Evolutionary conservation across 352 stramenopile species (phyloP), one percentile per base, ranked within the genome.

Genomic region (Pythium dissimile): DNA sequence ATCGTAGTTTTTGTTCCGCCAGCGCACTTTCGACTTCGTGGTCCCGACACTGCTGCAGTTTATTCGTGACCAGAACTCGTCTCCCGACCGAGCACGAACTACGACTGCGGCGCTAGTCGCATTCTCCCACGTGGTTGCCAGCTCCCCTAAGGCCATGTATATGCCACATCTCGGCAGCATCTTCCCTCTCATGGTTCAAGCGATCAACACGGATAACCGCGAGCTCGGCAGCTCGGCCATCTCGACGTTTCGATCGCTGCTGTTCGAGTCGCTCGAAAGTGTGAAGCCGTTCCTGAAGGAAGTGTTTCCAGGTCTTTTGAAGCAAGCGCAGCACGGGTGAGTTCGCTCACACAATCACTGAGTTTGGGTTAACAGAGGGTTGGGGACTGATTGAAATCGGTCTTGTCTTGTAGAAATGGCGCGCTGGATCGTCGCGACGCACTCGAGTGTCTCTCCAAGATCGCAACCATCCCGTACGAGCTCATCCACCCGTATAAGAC

Each of bases 401-500:
- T 31, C 5, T 49, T 16, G 15, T 42, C 20, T 48, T 28, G n/a
- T 53, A 92, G 82, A 12, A 52, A 62, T 43, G 71, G 68, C 9
- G 85, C 76, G 21, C 72, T 89, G 54, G 81, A 92, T 47, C 81
- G 85, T 43, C 67, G 84, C 60, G 79, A 80, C 28, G 83, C 85
- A 7, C 62, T 94, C 35, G 83, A 92, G 47, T 93, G 85, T 54
- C 67, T 94, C 42, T 72, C 72, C 35, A 91, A 86, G 66, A 66
- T 94, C 58, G 69, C 81, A 23, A 82, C 69, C 15, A 92, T 92
- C 61, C 84, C 84, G 53, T 94, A 94, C 64, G 85, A 94, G 42
- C 80, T 94, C 45, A 80, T 94, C 52, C 85, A 94, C 27, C 83
- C 86, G 28, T 94, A 95, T 67, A 95, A 93, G 68, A 82, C 90